Percentiles rank a stretch among this genome's conserved stretches.
Evolutionary conservation across 2,329 filamentous ascomycete genomes (phyloP).

Genomic region (Fusarium dlaminii): DNA sequence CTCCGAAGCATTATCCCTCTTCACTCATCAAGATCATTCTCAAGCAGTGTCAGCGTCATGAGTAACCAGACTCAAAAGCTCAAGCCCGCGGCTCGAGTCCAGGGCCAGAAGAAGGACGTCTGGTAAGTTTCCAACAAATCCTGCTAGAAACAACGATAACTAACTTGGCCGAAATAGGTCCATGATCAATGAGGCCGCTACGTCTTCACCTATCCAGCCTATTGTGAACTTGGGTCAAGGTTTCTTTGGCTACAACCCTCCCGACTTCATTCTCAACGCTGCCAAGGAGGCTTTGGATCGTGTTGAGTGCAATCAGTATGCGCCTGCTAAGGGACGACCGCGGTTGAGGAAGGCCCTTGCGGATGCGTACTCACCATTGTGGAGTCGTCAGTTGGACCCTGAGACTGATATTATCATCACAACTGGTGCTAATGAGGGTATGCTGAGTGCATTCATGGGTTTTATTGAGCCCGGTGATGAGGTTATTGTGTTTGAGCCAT

Average conservation of each 20-base stretch:
- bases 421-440: constrained; percentile 90
- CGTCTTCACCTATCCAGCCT: constrained; percentile 69
- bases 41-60: constrained; percentile 49
- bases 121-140: constrained; percentile 52
- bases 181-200: constrained; percentile 73
- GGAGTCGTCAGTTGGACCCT: constrained; percentile 82
- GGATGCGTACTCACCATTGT: constrained; percentile 89
- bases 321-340: constrained; percentile 91
- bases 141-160: background rate
- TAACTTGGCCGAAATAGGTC: constrained; percentile 55
- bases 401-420: constrained; percentile 96
- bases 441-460: constrained; percentile 97
- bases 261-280: constrained; percentile 87
- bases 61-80: constrained; percentile 54
- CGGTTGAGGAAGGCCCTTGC: constrained; percentile 92
- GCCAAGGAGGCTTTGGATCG: constrained; percentile 88
- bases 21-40: constrained; percentile 31
- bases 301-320: constrained; percentile 99
- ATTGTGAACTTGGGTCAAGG: constrained; percentile 74
- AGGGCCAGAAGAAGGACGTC: constrained; percentile 61
- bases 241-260: constrained; percentile 94
- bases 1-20: constrained; percentile 31
- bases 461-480: constrained; percentile 96
- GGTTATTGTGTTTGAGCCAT: constrained; percentile 97
- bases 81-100: constrained; percentile 61